phyloP scores from a whole-genome alignment of 1,284 basidiomycete genomes.

The Ustilago bromivora region DNA sequence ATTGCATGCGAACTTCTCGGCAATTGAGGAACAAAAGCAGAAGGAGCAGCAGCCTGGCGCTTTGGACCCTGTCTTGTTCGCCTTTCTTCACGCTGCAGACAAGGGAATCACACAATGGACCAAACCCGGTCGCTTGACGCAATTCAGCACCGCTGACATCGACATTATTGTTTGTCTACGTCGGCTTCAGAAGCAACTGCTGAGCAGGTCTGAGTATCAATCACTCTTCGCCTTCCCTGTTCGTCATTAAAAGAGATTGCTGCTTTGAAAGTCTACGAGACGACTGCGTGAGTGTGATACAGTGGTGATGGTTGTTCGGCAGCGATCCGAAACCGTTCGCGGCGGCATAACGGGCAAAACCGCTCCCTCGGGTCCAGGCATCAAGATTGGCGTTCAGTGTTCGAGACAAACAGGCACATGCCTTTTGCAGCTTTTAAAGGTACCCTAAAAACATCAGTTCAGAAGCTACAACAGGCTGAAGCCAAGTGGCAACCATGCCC shows the following conservation, averaged over 20 bases:
- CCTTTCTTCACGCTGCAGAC: not conserved
- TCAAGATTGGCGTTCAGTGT: not conserved
- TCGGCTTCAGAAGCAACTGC: not conserved
- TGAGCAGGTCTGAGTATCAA: not conserved
- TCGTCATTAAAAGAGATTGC: too few relatives aligned
- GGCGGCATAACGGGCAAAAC: not conserved
- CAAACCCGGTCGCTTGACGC: too few relatives aligned
- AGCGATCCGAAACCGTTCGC: not conserved
- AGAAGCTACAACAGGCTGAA: too few relatives aligned
- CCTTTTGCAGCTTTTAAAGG: not conserved
- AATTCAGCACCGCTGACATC: too few relatives aligned
- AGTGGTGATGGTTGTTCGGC: not conserved
- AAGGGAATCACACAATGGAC: too few relatives aligned
- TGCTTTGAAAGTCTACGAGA: too few relatives aligned
- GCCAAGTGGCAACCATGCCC: too few relatives aligned
- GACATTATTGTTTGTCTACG: not conserved
- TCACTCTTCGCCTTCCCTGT: too few relatives aligned
- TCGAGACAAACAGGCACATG: not conserved
- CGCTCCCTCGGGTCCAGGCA: not conserved
- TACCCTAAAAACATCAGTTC: not conserved
- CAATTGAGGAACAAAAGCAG: not conserved
- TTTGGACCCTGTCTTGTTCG: not conserved
- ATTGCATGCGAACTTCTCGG: constrained; percentile 4
- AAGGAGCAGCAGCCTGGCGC: not conserved
- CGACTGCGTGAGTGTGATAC: too few relatives aligned